Percentiles rank a stretch among this genome's conserved stretches.
phyloP scores from a whole-genome alignment of 345 rosid species.

The Balakata baccata region DNA sequence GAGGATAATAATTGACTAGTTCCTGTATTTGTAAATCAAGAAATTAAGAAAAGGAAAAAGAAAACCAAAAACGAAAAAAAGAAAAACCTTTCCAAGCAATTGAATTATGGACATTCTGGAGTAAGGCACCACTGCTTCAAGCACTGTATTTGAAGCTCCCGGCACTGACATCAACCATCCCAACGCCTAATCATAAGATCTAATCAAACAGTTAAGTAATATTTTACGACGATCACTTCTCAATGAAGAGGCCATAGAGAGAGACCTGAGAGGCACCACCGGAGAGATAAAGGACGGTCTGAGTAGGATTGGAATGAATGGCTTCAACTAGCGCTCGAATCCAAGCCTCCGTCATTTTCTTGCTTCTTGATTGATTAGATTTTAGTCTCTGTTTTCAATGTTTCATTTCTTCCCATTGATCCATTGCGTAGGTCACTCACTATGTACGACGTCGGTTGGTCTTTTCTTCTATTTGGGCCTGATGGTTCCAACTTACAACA shows the following conservation, averaged over 20 bases:
- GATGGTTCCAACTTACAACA: too few relatives aligned
- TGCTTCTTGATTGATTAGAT: neutral
- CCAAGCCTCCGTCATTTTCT: conserved; percentile 53
- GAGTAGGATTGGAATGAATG: conserved; percentile 63
- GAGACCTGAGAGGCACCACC: conserved; percentile 88
- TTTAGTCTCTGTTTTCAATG: neutral
- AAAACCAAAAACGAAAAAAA: neutral
- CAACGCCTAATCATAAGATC: conserved; percentile 42
- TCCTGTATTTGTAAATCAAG: too few relatives aligned
- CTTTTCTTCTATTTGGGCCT: too few relatives aligned
- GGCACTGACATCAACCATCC: conserved; percentile 82
- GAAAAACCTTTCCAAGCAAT: conserved; percentile 62
- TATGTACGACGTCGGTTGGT: too few relatives aligned
- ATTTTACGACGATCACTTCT: neutral
- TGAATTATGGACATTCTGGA: conserved; percentile 61
- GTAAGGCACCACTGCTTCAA: conserved; percentile 81
- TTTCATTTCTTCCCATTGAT: neutral
- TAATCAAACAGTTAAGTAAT: neutral
- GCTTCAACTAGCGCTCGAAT: conserved; percentile 62
- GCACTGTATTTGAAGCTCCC: conserved; percentile 84
- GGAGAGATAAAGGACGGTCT: conserved; percentile 69
- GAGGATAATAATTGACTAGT: neutral
- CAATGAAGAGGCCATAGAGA: neutral
- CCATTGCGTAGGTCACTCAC: too few relatives aligned
- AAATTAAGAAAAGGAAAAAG: neutral